These are phyloP conservation scores for Hagleromyces aurorensis DNA, from an alignment of 805 yeast species.

Conservation along the genomic window DNA sequence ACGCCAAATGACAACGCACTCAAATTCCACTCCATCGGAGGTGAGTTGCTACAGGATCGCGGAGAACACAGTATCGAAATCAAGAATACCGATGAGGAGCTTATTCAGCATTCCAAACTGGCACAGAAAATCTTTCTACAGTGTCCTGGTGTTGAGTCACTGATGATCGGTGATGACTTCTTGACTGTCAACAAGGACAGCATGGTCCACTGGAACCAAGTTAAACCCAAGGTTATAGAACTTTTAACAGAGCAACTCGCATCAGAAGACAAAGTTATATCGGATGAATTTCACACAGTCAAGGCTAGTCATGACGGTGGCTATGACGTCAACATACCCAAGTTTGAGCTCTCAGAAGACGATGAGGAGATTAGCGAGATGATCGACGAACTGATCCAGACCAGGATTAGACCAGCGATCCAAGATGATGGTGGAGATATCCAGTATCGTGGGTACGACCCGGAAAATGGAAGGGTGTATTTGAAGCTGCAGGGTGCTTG, in stretches of 20 bases:
- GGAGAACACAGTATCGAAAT: conserved; percentile 30
- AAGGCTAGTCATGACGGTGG: conserved; percentile 33
- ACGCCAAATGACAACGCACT: conserved; percentile 76
- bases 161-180: conserved; percentile 70
- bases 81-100: conserved; percentile 28
- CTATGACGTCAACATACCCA: conserved; percentile 25
- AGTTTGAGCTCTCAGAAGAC: conserved; percentile 41
- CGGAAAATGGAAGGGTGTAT: conserved; percentile 78
- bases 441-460: conserved; percentile 78
- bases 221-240: conserved; percentile 53
- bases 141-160: conserved; percentile 48
- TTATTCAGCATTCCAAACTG: conserved; percentile 45
- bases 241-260: conserved; percentile 25
- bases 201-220: conserved; percentile 61
- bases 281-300: conserved; percentile 24
- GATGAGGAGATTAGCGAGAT: conserved; percentile 76
- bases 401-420: conserved; percentile 94
- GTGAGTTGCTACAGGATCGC: conserved; percentile 27
- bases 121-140: conserved; percentile 49
- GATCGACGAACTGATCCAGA: conserved; percentile 87
- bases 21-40: conserved; percentile 44
- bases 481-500: conserved; percentile 94
- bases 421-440: conserved; percentile 99
- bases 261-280: conserved; percentile 22
- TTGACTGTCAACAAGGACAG: conserved; percentile 64